phyloP scores from a whole-genome alignment of 2,329 filamentous ascomycete genomes.

The Trichoderma aggressivum region DNA sequence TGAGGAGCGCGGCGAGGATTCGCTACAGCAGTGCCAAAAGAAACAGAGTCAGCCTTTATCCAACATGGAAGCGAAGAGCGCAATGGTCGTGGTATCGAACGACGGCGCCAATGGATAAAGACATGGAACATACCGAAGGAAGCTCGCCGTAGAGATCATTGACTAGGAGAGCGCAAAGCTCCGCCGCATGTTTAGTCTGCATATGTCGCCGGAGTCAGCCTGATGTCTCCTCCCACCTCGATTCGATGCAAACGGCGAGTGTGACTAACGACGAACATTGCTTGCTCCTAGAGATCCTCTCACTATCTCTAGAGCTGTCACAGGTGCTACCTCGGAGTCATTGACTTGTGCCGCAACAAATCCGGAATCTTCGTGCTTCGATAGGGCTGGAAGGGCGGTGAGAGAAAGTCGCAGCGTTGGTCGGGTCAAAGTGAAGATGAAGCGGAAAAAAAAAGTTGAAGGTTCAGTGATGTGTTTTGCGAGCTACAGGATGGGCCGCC shows the following conservation, averaged over 20 bases:
- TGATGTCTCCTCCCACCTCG: background rate
- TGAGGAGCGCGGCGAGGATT: slow-evolving; percentile 76
- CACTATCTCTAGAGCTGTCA: slow-evolving; percentile 74
- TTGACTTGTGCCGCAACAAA: slow-evolving; percentile 39
- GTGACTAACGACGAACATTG: slow-evolving; percentile 51
- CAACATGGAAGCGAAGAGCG: background rate
- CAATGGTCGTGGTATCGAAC: background rate
- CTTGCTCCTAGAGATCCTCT: slow-evolving; percentile 73
- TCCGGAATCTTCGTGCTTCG: background rate
- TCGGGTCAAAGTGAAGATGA: background rate
- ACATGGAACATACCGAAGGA: slow-evolving; percentile 63
- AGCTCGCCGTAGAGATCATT: slow-evolving; percentile 89
- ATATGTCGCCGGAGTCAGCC: slow-evolving; percentile 24
- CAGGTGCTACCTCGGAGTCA: slow-evolving; percentile 66
- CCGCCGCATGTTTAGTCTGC: slow-evolving; percentile 69
- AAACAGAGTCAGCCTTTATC: slow-evolving; percentile 28
- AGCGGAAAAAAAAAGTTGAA: slow-evolving; percentile 6
- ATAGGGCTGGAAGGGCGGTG: background rate
- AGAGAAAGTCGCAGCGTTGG: background rate
- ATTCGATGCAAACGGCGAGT: slow-evolving; percentile 12
- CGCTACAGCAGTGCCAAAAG: slow-evolving; percentile 53
- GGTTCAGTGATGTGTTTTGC: slow-evolving; percentile 12
- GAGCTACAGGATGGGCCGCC: slow-evolving; percentile 15
- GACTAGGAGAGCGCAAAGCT: slow-evolving; percentile 87
- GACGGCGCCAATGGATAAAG: background rate